Evolutionary conservation across 495 filamentous ascomycete genomes (phyloP).

Genomic region (Elasticomyces elasticus): DNA sequence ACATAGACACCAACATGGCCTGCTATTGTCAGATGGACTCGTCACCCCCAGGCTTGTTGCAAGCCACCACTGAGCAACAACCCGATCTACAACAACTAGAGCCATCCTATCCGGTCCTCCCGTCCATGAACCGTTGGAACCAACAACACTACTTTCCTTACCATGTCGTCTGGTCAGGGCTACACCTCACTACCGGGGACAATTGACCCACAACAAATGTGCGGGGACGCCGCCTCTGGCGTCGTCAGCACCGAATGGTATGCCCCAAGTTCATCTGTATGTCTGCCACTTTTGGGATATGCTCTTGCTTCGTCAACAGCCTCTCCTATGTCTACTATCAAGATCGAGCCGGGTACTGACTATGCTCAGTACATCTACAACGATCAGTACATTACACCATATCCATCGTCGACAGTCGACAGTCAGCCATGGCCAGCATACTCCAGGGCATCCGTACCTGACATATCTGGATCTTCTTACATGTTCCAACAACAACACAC

Average conservation of each 20-base stretch:
- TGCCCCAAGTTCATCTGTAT: conserved; percentile 17
- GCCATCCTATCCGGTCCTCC: neutral
- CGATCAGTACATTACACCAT: conserved; percentile 23
- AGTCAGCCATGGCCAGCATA: conserved; percentile 13
- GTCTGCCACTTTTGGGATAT: neutral
- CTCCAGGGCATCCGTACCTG: conserved; percentile 13
- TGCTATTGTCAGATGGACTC: neutral
- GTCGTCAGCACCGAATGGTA: conserved; percentile 16
- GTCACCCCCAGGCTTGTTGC: conserved; percentile 8
- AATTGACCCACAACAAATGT: conserved; percentile 12
- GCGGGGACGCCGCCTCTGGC: conserved; percentile 5
- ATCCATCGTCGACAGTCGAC: conserved; percentile 18
- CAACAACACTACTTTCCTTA: conserved; percentile 6
- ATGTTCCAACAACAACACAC: conserved; percentile 3
- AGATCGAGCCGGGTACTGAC: neutral
- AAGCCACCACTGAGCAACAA: neutral
- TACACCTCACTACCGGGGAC: conserved; percentile 10
- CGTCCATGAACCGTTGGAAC: conserved; percentile 5
- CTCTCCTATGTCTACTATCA: conserved; percentile 4
- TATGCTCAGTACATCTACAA: conserved; percentile 14
- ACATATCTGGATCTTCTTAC: conserved; percentile 6
- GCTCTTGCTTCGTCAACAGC: neutral
- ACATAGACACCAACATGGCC: conserved; percentile 21
- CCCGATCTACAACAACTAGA: conserved; percentile 4
- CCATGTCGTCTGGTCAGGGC: conserved; percentile 6